phyloP scores from a whole-genome alignment of 2,329 filamentous ascomycete species.

The Aspergillus candidus region DNA sequence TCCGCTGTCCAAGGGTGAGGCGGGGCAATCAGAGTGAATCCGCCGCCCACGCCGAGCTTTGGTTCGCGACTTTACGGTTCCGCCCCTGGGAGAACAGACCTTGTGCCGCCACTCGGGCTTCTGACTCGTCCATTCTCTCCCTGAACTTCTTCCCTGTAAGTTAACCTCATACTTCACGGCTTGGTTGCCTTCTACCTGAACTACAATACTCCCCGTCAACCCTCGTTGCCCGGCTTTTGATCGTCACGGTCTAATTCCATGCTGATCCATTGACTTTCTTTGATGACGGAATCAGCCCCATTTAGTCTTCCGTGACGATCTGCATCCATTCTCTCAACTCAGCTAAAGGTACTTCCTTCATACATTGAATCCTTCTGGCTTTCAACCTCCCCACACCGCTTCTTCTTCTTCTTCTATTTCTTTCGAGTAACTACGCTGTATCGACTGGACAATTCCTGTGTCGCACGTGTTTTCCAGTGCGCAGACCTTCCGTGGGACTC shows the following conservation, averaged over 20 bases:
- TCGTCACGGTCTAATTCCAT: too few species aligned
- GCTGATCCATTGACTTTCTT: too few species aligned
- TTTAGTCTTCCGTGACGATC: too few species aligned
- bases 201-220: too few species aligned
- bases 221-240: too few species aligned
- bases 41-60: slow-evolving; percentile 14
- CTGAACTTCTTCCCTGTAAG: background rate
- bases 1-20: too few species aligned
- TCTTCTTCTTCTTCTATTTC: slow-evolving; percentile 2
- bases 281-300: too few species aligned
- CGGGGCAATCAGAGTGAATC: slow-evolving; percentile 17
- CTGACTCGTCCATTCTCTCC: background rate
- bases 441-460: too few species aligned
- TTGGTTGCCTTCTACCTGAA: background rate
- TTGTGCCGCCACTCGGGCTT: background rate
- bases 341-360: too few species aligned
- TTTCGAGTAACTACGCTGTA: background rate
- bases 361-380: slow-evolving; percentile 1
- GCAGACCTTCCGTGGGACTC: too few species aligned
- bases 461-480: too few species aligned
- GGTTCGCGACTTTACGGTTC: slow-evolving; percentile 4
- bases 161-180: background rate
- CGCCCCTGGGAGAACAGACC: background rate
- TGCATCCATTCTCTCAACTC: too few species aligned
- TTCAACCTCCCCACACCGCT: slow-evolving; percentile 6